A percentile compares a stretch with the other conserved stretches of the same genome.
phyloP scores from a whole-genome alignment of 2,329 filamentous ascomycete genomes.

The Drechslera avenae region DNA sequence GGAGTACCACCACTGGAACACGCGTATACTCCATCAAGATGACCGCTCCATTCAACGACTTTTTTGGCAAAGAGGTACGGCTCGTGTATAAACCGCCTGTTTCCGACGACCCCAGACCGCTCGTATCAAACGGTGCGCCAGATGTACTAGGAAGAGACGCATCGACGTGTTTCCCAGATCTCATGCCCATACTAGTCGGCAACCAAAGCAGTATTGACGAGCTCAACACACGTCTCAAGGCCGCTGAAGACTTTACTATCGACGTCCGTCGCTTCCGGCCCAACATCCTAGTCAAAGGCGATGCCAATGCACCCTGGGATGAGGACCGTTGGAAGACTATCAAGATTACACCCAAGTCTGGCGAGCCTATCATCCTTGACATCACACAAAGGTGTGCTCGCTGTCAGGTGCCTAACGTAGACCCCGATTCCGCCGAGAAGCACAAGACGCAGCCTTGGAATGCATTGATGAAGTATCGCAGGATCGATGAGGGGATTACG shows the following conservation, averaged over 20 bases:
- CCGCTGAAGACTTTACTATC: slow-evolving; percentile 57
- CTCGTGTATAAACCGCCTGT: slow-evolving; percentile 66
- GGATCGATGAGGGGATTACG: slow-evolving; percentile 64
- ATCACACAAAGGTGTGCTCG: slow-evolving; percentile 64
- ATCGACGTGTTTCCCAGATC: slow-evolving; percentile 64
- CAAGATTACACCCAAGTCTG: slow-evolving; percentile 44
- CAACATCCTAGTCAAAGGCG: slow-evolving; percentile 65
- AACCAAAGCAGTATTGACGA: slow-evolving; percentile 62
- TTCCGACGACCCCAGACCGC: slow-evolving; percentile 54
- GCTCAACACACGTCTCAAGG: slow-evolving; percentile 60
- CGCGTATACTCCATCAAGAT: slow-evolving; percentile 59
- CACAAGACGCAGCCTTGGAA: slow-evolving; percentile 66
- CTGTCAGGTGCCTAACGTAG: slow-evolving; percentile 69
- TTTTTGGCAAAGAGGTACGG: slow-evolving; percentile 61
- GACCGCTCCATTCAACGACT: slow-evolving; percentile 60
- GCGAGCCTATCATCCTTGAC: slow-evolving; percentile 55
- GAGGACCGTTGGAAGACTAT: slow-evolving; percentile 69
- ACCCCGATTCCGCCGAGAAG: slow-evolving; percentile 65
- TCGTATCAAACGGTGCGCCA: slow-evolving; percentile 62
- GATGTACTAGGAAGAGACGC: slow-evolving; percentile 60
- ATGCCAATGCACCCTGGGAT: slow-evolving; percentile 58
- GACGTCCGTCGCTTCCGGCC: slow-evolving; percentile 63
- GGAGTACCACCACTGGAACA: slow-evolving; percentile 63
- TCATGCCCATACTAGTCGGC: slow-evolving; percentile 62
- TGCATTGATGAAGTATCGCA: slow-evolving; percentile 63